Conservation (phyloP, 352 stramenopile species). For the Phytophthora cajani region DNA sequence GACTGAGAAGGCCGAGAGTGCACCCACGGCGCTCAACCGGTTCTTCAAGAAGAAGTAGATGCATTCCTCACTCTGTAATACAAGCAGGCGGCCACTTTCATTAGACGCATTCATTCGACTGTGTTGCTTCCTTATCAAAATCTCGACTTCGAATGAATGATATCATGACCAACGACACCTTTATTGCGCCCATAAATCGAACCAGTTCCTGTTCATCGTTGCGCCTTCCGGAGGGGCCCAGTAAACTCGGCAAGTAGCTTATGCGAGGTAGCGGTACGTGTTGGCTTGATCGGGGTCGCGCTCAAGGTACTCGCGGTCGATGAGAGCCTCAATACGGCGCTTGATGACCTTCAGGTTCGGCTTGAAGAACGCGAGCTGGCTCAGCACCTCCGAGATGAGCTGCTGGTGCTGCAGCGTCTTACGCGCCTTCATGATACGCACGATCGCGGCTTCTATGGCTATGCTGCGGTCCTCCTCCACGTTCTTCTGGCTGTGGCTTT, state of each 20-base stretch:
- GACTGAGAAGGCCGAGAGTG: slow-evolving; percentile 77
- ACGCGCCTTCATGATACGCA: slow-evolving; percentile 99
- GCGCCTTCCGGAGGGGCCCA: slow-evolving; percentile 8
- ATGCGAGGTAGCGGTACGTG: slow-evolving; percentile 96
- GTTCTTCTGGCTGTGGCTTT: slow-evolving; percentile 98
- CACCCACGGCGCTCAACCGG: slow-evolving; percentile 84
- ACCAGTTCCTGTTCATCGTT: slow-evolving; percentile 22
- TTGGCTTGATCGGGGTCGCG: slow-evolving; percentile 95
- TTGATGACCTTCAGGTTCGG: slow-evolving; percentile 98
- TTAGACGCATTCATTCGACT: slow-evolving; percentile 23
- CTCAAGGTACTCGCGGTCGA: slow-evolving; percentile 99
- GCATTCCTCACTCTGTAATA: slow-evolving; percentile 37
- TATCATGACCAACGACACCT: slow-evolving; percentile 28
- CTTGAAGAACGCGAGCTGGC: slow-evolving; percentile 98
- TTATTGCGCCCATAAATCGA: slow-evolving; percentile 35
- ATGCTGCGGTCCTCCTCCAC: slow-evolving; percentile 97
- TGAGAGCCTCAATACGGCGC: slow-evolving; percentile 97
- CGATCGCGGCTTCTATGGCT: slow-evolving; percentile 99
- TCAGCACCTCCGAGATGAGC: slow-evolving; percentile 98
- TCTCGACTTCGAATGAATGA: not conserved
- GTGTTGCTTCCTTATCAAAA: not conserved
- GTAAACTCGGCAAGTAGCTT: slow-evolving; percentile 36
- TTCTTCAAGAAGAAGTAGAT: slow-evolving; percentile 90
- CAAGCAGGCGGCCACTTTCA: slow-evolving; percentile 23
- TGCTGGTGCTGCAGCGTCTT: slow-evolving; percentile 98